phyloP scores from a whole-genome alignment of 257 asterid genomes.

The Solanum rostratum region DNA sequence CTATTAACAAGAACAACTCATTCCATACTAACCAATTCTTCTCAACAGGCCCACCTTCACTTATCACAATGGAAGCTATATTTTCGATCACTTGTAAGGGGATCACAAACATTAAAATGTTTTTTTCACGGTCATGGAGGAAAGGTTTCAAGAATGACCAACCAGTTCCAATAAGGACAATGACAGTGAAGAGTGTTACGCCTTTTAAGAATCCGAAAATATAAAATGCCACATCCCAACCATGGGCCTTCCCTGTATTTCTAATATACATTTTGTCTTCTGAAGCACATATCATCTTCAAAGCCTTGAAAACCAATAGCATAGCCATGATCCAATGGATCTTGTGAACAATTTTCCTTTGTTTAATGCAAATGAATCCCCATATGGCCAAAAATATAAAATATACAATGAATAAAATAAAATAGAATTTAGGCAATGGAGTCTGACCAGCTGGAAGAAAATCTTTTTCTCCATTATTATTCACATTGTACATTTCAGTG shows the following conservation, averaged over 20 bases:
- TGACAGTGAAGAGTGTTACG: slow-evolving; percentile 18
- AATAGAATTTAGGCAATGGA: slow-evolving; percentile 6
- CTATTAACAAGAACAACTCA: slow-evolving; percentile 23
- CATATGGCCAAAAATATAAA: background rate
- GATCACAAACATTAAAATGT: slow-evolving; percentile 17
- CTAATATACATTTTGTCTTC: slow-evolving; percentile 25
- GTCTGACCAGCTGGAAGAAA: slow-evolving; percentile 24
- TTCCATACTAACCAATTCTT: slow-evolving; percentile 22
- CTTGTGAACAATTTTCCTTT: slow-evolving; percentile 8
- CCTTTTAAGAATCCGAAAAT: slow-evolving; percentile 21
- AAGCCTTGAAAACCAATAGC: slow-evolving; percentile 19
- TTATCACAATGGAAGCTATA: slow-evolving; percentile 16
- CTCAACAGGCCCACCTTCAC: slow-evolving; percentile 24
- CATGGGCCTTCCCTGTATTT: slow-evolving; percentile 26
- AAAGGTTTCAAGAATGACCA: slow-evolving; percentile 33
- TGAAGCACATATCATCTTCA: slow-evolving; percentile 20
- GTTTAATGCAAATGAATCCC: slow-evolving; percentile 8
- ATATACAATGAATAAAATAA: slow-evolving; percentile 7
- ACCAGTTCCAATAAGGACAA: slow-evolving; percentile 28
- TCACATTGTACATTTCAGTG: slow-evolving; percentile 18
- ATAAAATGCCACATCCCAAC: slow-evolving; percentile 31
- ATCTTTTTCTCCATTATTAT: slow-evolving; percentile 1
- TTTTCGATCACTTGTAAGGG: slow-evolving; percentile 25
- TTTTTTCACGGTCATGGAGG: slow-evolving; percentile 25
- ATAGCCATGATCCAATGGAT: slow-evolving; percentile 23